These are phyloP conservation scores for Sclerospora graminicola DNA, from an alignment of 352 stramenopile genomes.

Conservation along the genomic window DNA sequence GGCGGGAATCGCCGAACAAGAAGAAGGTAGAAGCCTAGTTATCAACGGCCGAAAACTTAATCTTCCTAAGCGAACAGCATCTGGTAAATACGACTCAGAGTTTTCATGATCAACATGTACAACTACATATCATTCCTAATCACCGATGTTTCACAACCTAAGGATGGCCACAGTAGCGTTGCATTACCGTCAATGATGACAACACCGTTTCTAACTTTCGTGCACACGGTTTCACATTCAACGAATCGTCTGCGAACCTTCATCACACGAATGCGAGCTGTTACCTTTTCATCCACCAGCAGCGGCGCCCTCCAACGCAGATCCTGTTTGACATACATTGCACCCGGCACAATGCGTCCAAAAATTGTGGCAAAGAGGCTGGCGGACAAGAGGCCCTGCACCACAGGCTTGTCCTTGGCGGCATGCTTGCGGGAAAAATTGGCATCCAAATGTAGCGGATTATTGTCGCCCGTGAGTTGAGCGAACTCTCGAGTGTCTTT, in stretches of 20 bases:
- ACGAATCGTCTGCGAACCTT: conserved; percentile 57
- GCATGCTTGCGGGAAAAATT: conserved; percentile 19
- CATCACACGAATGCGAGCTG: conserved; percentile 48
- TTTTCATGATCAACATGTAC: too few relatives aligned
- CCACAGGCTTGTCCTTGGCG: conserved; percentile 31
- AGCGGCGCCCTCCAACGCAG: conserved; percentile 56
- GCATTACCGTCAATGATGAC: conserved; percentile 60
- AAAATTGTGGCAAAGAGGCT: conserved; percentile 83
- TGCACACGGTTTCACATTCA: conserved; percentile 59
- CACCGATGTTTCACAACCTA: conserved; percentile 2
- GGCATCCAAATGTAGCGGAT: conserved; percentile 67
- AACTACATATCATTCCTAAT: too few relatives aligned
- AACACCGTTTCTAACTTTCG: conserved; percentile 30
- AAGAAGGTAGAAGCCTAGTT: conserved; percentile 32
- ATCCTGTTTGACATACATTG: conserved; percentile 66
- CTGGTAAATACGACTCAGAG: too few relatives aligned
- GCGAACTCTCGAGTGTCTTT: conserved; percentile 56
- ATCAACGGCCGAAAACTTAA: neutral
- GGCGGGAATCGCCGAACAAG: conserved; percentile 67
- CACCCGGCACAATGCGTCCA: conserved; percentile 50
- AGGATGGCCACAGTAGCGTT: conserved; percentile 40
- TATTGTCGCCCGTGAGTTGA: conserved; percentile 52
- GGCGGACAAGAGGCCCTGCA: conserved; percentile 71
- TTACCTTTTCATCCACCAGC: conserved; percentile 49
- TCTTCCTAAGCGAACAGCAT: neutral